A percentile compares a stretch with the other conserved stretches of the same genome.
Conservation (phyloP, 2,329 filamentous ascomycete species). For the Tolypocladium cylindrosporum region DNA sequence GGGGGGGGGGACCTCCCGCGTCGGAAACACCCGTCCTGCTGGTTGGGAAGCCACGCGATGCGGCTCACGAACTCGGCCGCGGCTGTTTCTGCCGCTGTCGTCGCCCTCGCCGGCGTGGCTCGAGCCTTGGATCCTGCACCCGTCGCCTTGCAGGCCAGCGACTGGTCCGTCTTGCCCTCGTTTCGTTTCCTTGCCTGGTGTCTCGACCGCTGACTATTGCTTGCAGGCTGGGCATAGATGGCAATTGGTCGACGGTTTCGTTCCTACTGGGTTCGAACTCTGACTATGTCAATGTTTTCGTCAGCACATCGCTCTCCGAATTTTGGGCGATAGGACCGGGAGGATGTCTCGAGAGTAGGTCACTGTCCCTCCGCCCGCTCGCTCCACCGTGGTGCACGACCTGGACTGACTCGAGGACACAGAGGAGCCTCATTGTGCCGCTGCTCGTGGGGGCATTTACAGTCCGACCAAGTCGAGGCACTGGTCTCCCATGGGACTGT, state of each 20-base stretch:
- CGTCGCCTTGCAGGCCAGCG: conserved; percentile 10
- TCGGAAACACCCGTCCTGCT: not conserved
- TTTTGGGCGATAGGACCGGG: conserved; percentile 56
- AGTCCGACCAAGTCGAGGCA: conserved; percentile 40
- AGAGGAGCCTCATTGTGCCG: conserved; percentile 42
- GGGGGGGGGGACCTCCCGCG: not conserved
- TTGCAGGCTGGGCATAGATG: conserved; percentile 54
- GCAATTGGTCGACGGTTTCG: conserved; percentile 61
- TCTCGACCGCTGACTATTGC: not conserved
- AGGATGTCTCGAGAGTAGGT: conserved; percentile 43
- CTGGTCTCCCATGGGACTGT: conserved; percentile 51
- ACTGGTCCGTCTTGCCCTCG: conserved; percentile 8
- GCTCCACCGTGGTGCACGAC: not conserved
- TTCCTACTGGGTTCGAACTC: conserved; percentile 35
- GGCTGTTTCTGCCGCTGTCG: conserved; percentile 3
- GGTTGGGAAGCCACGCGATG: conserved; percentile 6
- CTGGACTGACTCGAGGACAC: conserved; percentile 8
- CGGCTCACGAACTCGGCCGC: conserved; percentile 1
- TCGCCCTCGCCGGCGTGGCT: conserved; percentile 2
- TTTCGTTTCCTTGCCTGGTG: not conserved
- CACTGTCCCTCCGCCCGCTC: not conserved
- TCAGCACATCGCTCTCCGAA: conserved; percentile 61
- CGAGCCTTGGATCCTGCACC: conserved; percentile 8
- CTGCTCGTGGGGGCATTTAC: conserved; percentile 50
- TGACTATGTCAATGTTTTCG: conserved; percentile 27